A percentile compares a stretch with the other conserved stretches of the same genome.
Conservation (phyloP, 2,329 filamentous ascomycete species). For the Chaetomium sp. region DNA sequence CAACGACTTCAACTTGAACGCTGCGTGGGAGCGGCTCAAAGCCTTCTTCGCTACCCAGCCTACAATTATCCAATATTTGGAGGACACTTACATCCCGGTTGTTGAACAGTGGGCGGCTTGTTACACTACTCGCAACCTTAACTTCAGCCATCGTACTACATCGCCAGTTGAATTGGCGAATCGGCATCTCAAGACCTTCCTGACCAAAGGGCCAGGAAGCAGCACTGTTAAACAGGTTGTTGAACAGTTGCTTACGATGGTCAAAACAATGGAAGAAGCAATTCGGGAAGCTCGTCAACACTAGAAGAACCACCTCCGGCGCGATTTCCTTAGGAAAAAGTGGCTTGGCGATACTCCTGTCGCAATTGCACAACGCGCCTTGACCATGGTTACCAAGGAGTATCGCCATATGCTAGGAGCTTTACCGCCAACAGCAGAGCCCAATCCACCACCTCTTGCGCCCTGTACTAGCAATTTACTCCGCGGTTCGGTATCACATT, state of each 20-base stretch:
- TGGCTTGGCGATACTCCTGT: constrained; percentile 2
- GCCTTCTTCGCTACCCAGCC: neutral
- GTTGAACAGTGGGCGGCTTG: neutral
- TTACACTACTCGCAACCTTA: neutral
- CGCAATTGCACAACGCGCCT: neutral
- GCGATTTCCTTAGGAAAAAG: neutral
- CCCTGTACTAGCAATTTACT: constrained; percentile 1
- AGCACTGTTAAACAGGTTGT: constrained; percentile 9
- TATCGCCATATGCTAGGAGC: neutral
- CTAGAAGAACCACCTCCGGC: constrained; percentile 7
- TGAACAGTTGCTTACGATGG: constrained; percentile 3
- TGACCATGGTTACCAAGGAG: neutral
- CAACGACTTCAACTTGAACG: neutral
- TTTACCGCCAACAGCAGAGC: neutral
- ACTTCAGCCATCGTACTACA: constrained; percentile 3
- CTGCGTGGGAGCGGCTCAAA: neutral
- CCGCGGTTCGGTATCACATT: neutral
- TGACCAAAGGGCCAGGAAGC: neutral
- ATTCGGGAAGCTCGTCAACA: neutral
- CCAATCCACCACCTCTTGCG: neutral
- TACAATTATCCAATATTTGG: neutral
- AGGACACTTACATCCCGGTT: constrained; percentile 1
- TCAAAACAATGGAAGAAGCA: neutral
- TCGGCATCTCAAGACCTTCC: constrained; percentile 6
- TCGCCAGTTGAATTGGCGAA: constrained; percentile 11